A percentile compares a stretch with the other conserved stretches of the same genome.
phyloP scores from a whole-genome alignment of 768 basidiomycete species.

The Termitomyces bulborhizus region DNA sequence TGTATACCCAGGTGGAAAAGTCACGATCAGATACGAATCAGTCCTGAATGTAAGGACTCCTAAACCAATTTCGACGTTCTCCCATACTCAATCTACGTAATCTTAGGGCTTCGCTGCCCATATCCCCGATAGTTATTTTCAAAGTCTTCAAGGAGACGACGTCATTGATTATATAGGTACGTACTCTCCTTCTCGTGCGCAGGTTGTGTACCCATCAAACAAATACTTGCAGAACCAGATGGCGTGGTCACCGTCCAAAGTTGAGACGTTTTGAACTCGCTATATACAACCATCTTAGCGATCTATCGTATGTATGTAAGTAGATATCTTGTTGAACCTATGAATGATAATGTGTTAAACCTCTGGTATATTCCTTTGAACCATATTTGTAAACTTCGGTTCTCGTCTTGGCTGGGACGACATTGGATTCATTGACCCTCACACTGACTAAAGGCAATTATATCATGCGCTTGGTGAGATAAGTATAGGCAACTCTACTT shows the following conservation, averaged over 20 bases:
- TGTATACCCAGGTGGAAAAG: conserved; percentile 32
- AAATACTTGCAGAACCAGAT: conserved; percentile 34
- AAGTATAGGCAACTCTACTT: not conserved
- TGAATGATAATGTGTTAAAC: not conserved
- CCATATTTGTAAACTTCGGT: not conserved
- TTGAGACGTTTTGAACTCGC: not conserved
- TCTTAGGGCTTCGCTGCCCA: conserved; percentile 24
- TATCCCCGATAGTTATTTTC: conserved; percentile 23
- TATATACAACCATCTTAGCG: not conserved
- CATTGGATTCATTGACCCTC: not conserved
- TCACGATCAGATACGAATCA: conserved; percentile 31
- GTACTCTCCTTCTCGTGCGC: conserved; percentile 2
- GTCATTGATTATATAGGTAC: conserved; percentile 44
- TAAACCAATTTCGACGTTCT: not conserved
- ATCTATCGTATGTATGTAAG: not conserved
- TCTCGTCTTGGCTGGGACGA: not conserved
- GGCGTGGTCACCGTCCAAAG: conserved; percentile 22
- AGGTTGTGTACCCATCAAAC: not conserved
- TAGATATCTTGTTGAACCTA: not conserved
- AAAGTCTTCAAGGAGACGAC: conserved; percentile 22
- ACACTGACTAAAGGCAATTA: not conserved
- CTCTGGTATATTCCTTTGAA: not conserved
- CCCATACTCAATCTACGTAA: not conserved
- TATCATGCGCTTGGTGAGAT: not conserved
- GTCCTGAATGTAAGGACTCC: conserved; percentile 29